Evolutionary conservation across 352 stramenopile species (phyloP).

Genomic region (Phytophthora brassicae): DNA sequence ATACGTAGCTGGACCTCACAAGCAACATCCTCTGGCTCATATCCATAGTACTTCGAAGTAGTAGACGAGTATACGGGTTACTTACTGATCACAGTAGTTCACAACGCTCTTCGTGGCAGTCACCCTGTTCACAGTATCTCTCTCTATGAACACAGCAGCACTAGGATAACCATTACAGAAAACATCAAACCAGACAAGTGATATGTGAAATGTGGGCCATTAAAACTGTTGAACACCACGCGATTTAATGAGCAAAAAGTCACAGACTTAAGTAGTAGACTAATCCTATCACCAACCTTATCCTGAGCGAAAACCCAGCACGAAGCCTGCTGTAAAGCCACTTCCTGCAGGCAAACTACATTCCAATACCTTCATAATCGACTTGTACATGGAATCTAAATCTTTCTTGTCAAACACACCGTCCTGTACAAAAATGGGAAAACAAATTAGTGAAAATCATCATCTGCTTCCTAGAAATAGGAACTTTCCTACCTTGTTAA

Average conservation of each 20-base stretch:
- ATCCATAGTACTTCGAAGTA: no score
- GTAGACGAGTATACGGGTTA: slow-evolving; percentile 42
- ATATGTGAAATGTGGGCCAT: not conserved
- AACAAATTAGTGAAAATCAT: not conserved
- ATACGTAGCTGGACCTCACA: slow-evolving; percentile 35
- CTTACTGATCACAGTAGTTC: slow-evolving; percentile 25
- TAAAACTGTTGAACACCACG: not conserved
- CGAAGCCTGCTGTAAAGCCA: slow-evolving; percentile 73
- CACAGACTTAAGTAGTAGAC: not conserved
- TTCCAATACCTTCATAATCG: slow-evolving; percentile 75
- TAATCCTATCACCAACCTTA: slow-evolving; percentile 20
- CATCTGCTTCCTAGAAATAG: not conserved
- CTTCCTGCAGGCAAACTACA: slow-evolving; percentile 76
- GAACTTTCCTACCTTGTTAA: slow-evolving; percentile 78
- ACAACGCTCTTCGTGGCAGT: slow-evolving; percentile 26
- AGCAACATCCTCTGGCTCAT: slow-evolving; percentile 51
- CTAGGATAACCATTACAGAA: no score
- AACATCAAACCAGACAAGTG: no score
- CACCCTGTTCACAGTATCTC: slow-evolving; percentile 19
- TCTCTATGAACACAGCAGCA: slow-evolving; percentile 26
- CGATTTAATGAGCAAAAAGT: no score
- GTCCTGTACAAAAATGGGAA: slow-evolving; percentile 42
- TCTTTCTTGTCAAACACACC: slow-evolving; percentile 76
- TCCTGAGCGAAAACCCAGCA: slow-evolving; percentile 75
- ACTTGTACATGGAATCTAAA: slow-evolving; percentile 75